Evolutionary conservation across 2,329 filamentous ascomycete species (phyloP), one percentile per base, ranked within the genome.

Genomic region (Rhynchosporium graminicola): DNA sequence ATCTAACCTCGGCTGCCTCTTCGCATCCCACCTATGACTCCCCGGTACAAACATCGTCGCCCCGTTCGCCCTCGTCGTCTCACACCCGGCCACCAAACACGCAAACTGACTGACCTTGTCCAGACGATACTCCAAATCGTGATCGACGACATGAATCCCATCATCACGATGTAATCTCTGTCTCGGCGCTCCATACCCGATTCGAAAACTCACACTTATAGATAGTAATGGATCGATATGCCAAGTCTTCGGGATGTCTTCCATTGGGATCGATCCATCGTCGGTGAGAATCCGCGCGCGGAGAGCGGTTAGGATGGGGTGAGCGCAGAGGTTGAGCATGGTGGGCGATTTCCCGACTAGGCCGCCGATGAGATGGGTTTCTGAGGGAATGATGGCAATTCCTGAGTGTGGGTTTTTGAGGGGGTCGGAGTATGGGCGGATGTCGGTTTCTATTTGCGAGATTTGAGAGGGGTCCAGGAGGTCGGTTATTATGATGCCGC

Each of bases 81-180:
- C 48, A 13, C 33, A 31, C 1, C 48, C 48, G 2, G 48, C 48
- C 12, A 52, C 31, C 48, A 52, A 52, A 52, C 48, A 52, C 31
- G 48, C 48, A 38, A 52, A 52, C 48, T 52, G 48, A 26, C 48
- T 52, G 20, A 52, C 48, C 15, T 52, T 52, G 29, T 52, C 48
- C 31, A 52, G 20, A 13, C 38, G 1, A 38, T 52, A 52, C 31
- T 31, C 29, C 48, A 52, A 38, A 5, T 31, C 33, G 20, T 52
- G 48, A 38, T 52, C 48, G 4, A 52, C 26, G 13, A 36, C 7
- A 38, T 52, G 48, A 52, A 52, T 52, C 31, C 48, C 48, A 26
- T 52, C 48, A 38, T 52, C 48, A 8, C 48, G 33, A 38, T 52
- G 48, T 31, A 52, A 52, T 15, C 48, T 38, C 31, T 52, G 48